Evolutionary conservation across 169 alveolate genomes (phyloP), one percentile per base, ranked within the genome.

Genomic region (Cryptosporidium canis): DNA sequence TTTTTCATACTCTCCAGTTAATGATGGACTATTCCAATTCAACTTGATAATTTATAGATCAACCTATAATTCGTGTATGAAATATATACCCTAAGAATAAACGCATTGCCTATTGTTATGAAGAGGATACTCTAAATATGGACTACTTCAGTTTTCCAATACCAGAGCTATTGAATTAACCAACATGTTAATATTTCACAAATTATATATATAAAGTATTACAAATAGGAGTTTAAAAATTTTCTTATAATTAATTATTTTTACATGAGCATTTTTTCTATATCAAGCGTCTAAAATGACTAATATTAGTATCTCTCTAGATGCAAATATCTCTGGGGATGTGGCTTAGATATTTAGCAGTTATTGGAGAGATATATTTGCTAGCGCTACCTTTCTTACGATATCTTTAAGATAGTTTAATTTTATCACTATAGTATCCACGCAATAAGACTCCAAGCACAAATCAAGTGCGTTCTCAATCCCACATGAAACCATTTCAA

Each of bases 381-480:
- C 27, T 11, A 61, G 45, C 4, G 68, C 14, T 29, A 61, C 64
- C 44, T 77, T 61, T 4, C 61, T 77, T 3, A 77, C 43, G 7
- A 77, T 31, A 14, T 61, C 64, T 58, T 53, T 77, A 18, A 77
- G 27, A 24, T 58, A 77, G 45, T 77, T 77, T 12, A 77, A 31
- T 44, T 77, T 77, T 18, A 44, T 58, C 3, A 61, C 72, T n/a
- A 77, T 77, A 12, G 87, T 77, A 39, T 77, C 87, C 9, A 77
- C 33, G 37, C 61, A 55, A 41, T 56, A 77, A 1, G 63, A 58
- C 5, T 55, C 72, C 35, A 61, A 11, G 27, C 87, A 77, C 18
- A 63, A 35, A 35, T 77, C 87, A 41, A 77, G 51, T 33, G 87
- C 87, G 44, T 77, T 48, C 51, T 56, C 77, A 39, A 77, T 77